A percentile compares a stretch with the other conserved stretches of the same genome.
phyloP scores from a whole-genome alignment of 2,329 filamentous ascomycete genomes.

The Fusarium clavum region DNA sequence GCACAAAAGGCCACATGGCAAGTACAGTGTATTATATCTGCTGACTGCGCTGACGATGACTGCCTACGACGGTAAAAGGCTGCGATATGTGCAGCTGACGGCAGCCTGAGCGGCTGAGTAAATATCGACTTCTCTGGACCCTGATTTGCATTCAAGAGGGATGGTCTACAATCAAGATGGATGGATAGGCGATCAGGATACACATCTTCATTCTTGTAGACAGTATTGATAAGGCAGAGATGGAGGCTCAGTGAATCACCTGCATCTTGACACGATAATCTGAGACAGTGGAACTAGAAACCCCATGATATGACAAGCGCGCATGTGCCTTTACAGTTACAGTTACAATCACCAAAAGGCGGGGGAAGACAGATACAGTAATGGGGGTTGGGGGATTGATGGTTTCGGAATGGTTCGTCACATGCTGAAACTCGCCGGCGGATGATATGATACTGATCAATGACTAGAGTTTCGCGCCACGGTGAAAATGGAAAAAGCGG shows the following conservation, averaged over 20 bases:
- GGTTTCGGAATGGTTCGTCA: slow-evolving; percentile 5
- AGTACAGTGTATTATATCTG: background rate
- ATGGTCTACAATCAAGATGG: background rate
- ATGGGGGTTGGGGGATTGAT: background rate
- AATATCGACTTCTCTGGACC: slow-evolving; percentile 22
- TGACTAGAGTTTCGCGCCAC: slow-evolving; percentile 27
- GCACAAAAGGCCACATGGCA: slow-evolving; percentile 21
- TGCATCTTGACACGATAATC: slow-evolving; percentile 27
- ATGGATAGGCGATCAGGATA: background rate
- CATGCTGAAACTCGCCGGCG: slow-evolving; percentile 7
- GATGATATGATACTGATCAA: background rate
- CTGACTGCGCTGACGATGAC: slow-evolving; percentile 17
- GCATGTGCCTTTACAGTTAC: slow-evolving; percentile 23
- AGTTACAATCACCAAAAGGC: background rate
- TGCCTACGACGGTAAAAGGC: slow-evolving; percentile 6
- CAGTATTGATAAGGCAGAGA: background rate
- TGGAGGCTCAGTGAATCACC: slow-evolving; percentile 28
- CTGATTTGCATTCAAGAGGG: slow-evolving; percentile 11
- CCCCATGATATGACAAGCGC: slow-evolving; percentile 35
- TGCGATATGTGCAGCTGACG: slow-evolving; percentile 30
- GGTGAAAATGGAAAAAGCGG: slow-evolving; percentile 1
- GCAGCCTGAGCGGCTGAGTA: slow-evolving; percentile 6
- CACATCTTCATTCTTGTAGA: background rate
- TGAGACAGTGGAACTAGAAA: slow-evolving; percentile 30
- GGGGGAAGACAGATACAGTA: background rate